Evolutionary conservation across 2,329 filamentous ascomycete genomes (phyloP).

Genomic region (Neofusicoccum parvum): DNA sequence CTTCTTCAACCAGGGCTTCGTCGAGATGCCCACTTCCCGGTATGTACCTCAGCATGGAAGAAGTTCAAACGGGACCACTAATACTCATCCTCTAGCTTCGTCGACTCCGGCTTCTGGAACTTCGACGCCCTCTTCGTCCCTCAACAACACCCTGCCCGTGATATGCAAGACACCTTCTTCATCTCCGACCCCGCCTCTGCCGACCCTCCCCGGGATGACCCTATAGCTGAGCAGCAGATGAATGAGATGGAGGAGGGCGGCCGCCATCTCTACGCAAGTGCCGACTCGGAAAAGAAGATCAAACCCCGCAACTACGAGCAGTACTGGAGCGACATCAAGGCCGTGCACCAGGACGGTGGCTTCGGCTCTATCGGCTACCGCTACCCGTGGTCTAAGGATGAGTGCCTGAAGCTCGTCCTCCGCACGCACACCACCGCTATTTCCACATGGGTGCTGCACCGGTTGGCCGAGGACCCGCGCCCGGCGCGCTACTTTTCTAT

Average conservation of each 20-base stretch:
- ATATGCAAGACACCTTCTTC: constrained; percentile 98
- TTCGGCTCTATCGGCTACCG: constrained; percentile 96
- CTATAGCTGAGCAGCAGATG: constrained; percentile 49
- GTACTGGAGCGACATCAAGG: constrained; percentile 85
- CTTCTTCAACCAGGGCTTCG: constrained; percentile 99
- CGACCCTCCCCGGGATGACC: constrained; percentile 65
- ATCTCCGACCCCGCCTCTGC: constrained; percentile 84
- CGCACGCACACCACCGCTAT: constrained; percentile 96
- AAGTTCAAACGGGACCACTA: neutral
- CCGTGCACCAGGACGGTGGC: constrained; percentile 87
- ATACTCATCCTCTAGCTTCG: constrained; percentile 56
- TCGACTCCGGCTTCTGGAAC: constrained; percentile 99
- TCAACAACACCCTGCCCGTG: constrained; percentile 95
- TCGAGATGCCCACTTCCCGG: constrained; percentile 94
- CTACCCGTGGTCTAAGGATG: constrained; percentile 88
- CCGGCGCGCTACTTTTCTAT: constrained; percentile 98
- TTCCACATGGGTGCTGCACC: constrained; percentile 87
- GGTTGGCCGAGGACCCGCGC: constrained; percentile 79
- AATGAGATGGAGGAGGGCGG: constrained; percentile 52
- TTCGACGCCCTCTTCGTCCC: constrained; percentile 96
- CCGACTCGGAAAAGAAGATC: constrained; percentile 55
- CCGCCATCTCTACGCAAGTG: constrained; percentile 55
- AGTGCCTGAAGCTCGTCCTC: constrained; percentile 83
- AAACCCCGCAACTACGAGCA: constrained; percentile 69
- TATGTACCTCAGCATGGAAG: constrained; percentile 30